Evolutionary conservation across 2,329 filamentous ascomycete species (phyloP), one percentile per base, ranked within the genome.

Genomic region (Fusarium goolgardi): DNA sequence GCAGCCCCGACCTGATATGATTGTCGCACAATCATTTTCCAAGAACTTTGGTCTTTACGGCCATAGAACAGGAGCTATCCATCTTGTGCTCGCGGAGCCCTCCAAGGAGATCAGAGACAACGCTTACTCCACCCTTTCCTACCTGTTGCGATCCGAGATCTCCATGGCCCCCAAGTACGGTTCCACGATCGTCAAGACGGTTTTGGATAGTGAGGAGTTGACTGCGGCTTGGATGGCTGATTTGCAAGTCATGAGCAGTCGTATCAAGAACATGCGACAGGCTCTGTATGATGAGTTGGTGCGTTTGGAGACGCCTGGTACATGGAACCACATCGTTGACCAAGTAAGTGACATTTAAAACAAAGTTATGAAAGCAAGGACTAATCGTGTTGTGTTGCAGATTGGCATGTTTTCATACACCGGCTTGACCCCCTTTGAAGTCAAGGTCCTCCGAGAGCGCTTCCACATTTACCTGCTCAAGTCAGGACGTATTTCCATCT

Each of bases 331-430:
- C 81, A 97, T 99, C 77, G 97, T 94, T 18, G 91, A 96, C 73
- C 96, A 71, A 56, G 68, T 71, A 44, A 43, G 54, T 15, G 1
- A 23, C 2, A 2, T 10, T 5, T 3, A 3, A 12, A 9, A 1
- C 2, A 2, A 6, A 1, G 5, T 3, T 8, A 11, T 1, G 1
- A 10, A 18, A 13, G 8, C 15, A 50, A 16, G 0, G 6, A 13
- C 61, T 71, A 15, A 71, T 37, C 16, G 13, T 3, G 2, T 23
- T 31, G 13, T 3, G 3, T n/a, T 31, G 5, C 4, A 99, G 86
- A 98, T 98, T 76, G 96, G 96, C 82, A 99, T 99, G 96, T 99
- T 99, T 82, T 95, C 91, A 78, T 99, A 96, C 79, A 96, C 92
- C 0, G 92, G 92, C 10, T 81, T 96, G 75, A 86, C 79, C 5